A percentile compares a stretch with the other conserved stretches of the same genome.
phyloP scores from a whole-genome alignment of 345 rosid genomes.

The Citrus medica region DNA sequence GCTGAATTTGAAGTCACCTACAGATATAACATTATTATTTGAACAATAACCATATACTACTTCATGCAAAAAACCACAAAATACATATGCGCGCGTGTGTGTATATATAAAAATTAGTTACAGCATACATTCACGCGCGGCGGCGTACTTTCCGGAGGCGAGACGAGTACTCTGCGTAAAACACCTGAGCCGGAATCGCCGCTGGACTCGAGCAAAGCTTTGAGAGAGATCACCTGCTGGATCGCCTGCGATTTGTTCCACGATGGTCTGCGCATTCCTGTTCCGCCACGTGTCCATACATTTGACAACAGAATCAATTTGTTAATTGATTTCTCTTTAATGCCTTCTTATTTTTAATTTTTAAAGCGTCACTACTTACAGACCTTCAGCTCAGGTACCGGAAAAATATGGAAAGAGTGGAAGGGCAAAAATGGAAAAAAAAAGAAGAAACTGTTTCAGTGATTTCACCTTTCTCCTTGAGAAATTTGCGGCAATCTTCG shows the following conservation, averaged over 20 bases:
- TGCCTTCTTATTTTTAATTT: background rate
- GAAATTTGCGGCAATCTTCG: slow-evolving; percentile 90
- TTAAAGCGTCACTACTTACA: no score
- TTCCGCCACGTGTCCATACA: slow-evolving; percentile 43
- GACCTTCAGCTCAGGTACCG: slow-evolving; percentile 13
- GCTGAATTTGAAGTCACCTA: slow-evolving; percentile 48
- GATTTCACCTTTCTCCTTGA: slow-evolving; percentile 71
- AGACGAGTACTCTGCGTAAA: slow-evolving; percentile 56
- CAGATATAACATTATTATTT: background rate
- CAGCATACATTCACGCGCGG: slow-evolving; percentile 37
- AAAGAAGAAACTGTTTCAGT: background rate
- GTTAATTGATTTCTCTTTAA: background rate
- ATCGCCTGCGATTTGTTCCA: slow-evolving; percentile 99
- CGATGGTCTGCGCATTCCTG: slow-evolving; percentile 96
- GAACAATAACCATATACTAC: background rate
- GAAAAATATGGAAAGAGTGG: slow-evolving; percentile 28
- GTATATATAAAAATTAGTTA: no score
- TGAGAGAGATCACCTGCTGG: slow-evolving; percentile 91
- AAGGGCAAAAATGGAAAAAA: slow-evolving; percentile 26
- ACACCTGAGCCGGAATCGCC: slow-evolving; percentile 70
- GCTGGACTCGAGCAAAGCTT: slow-evolving; percentile 64
- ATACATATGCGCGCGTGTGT: no score
- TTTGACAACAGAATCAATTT: background rate
- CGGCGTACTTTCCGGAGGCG: slow-evolving; percentile 33
- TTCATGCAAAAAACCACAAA: background rate